Conservation (phyloP, 2,329 filamentous ascomycete genomes). For the Penicillium sp. region DNA sequence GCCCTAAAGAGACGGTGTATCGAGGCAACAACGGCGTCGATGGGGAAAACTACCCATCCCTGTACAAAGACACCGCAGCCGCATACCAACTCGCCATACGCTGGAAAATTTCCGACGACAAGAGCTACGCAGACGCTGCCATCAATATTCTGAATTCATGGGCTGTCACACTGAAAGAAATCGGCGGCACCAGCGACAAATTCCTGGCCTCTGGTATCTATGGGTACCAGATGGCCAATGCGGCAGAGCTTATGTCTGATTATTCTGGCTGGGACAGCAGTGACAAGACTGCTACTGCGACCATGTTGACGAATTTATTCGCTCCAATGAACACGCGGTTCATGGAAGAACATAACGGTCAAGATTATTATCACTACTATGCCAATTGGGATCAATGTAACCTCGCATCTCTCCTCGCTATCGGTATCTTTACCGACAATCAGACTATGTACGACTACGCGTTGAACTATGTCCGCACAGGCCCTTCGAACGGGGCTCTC, state of each 20-base stretch:
- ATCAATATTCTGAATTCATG: not conserved
- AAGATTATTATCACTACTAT: not conserved
- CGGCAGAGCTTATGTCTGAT: not conserved
- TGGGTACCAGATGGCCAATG: not conserved
- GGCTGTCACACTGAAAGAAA: not conserved
- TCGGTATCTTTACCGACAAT: not conserved
- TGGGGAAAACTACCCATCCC: not conserved
- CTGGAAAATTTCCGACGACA: not conserved
- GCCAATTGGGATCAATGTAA: not conserved
- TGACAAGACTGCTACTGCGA: not conserved
- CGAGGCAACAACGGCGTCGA: not conserved
- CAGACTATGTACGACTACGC: not conserved
- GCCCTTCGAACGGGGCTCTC: not conserved
- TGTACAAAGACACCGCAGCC: not conserved
- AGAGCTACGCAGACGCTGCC: not conserved
- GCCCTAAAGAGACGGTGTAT: not conserved
- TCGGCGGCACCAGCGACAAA: not conserved
- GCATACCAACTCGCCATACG: not conserved
- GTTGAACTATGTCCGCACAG: not conserved
- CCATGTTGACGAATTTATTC: not conserved
- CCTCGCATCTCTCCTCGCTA: not conserved
- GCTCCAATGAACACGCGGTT: not conserved
- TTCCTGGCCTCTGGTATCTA: not conserved
- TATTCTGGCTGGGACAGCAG: not conserved
- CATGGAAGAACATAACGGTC: not conserved